These are phyloP conservation scores for Lumnitzera littorea DNA, from an alignment of 345 rosid species.

Conservation along the genomic window DNA sequence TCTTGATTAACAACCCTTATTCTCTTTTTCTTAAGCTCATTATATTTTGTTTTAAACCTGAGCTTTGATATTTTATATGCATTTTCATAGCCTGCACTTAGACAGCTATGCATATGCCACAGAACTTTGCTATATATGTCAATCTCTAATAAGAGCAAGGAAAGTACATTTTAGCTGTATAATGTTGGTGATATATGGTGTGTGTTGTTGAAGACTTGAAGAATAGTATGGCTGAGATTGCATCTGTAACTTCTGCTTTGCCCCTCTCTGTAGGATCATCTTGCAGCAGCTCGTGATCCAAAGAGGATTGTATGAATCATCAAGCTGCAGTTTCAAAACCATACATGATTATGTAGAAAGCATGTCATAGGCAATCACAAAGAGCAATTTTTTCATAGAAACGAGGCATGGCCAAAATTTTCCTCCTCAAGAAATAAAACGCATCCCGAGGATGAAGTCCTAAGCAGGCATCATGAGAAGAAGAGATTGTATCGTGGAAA, in stretches of 20 bases:
- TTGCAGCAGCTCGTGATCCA: conserved; percentile 70
- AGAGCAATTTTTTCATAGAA: too few relatives aligned
- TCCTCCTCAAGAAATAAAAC: too few relatives aligned
- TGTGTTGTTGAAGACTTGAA: neutral
- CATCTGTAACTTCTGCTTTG: neutral
- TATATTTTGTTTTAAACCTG: neutral
- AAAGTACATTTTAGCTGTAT: neutral
- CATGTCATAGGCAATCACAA: too few relatives aligned
- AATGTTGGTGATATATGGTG: neutral
- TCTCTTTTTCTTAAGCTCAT: neutral
- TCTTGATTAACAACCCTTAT: conserved; percentile 5
- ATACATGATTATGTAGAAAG: neutral
- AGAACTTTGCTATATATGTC: too few relatives aligned
- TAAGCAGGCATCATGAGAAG: too few relatives aligned
- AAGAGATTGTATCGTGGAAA: too few relatives aligned
- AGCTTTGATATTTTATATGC: neutral
- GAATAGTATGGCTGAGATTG: neutral
- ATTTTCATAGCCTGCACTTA: too few relatives aligned
- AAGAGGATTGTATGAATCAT: conserved; percentile 38
- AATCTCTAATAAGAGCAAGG: too few relatives aligned
- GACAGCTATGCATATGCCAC: too few relatives aligned
- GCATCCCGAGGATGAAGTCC: too few relatives aligned
- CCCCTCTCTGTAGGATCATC: conserved; percentile 55
- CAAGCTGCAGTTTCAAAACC: neutral
- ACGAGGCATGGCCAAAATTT: too few relatives aligned